A percentile compares a stretch with the other conserved stretches of the same genome.
phyloP scores from a whole-genome alignment of 2,329 filamentous ascomycete species.

The Thelonectria rubi region DNA sequence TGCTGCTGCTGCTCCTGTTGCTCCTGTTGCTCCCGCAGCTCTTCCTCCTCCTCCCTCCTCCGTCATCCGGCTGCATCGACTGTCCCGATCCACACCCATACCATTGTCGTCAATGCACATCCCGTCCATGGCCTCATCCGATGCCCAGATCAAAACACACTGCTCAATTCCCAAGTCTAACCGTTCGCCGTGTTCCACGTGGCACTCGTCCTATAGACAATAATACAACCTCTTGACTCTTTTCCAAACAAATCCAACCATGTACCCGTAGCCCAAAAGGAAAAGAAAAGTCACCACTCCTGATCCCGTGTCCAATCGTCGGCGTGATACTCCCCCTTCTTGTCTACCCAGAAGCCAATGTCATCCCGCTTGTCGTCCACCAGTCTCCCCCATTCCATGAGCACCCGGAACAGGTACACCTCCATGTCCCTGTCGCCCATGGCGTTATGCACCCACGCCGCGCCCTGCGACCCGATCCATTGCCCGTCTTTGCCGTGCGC shows the following conservation, averaged over 20 bases:
- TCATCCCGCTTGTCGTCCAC: slow-evolving; percentile 68
- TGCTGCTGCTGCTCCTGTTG: too few relatives aligned
- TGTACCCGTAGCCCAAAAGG: not conserved
- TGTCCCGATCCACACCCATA: slow-evolving; percentile 1
- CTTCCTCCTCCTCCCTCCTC: not conserved
- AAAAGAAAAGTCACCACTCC: slow-evolving; percentile 31
- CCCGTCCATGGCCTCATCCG: slow-evolving; percentile 2
- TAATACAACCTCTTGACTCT: slow-evolving; percentile 12
- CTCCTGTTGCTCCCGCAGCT: too few relatives aligned
- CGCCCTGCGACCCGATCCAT: slow-evolving; percentile 73
- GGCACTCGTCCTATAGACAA: slow-evolving; percentile 8
- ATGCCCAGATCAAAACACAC: slow-evolving; percentile 3
- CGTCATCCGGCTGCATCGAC: slow-evolving; percentile 3
- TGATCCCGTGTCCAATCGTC: slow-evolving; percentile 44
- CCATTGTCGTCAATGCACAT: not conserved
- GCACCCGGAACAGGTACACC: slow-evolving; percentile 79
- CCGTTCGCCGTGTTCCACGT: slow-evolving; percentile 20
- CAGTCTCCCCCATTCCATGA: slow-evolving; percentile 80
- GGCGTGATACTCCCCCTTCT: slow-evolving; percentile 43
- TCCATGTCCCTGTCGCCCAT: slow-evolving; percentile 79
- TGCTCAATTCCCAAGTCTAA: slow-evolving; percentile 18
- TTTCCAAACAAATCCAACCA: not conserved
- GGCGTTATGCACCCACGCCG: slow-evolving; percentile 70
- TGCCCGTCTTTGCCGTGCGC: slow-evolving; percentile 61
- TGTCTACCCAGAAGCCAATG: slow-evolving; percentile 48